phyloP scores from a whole-genome alignment of 495 filamentous ascomycete species.

The Aspergillus cristatus region DNA sequence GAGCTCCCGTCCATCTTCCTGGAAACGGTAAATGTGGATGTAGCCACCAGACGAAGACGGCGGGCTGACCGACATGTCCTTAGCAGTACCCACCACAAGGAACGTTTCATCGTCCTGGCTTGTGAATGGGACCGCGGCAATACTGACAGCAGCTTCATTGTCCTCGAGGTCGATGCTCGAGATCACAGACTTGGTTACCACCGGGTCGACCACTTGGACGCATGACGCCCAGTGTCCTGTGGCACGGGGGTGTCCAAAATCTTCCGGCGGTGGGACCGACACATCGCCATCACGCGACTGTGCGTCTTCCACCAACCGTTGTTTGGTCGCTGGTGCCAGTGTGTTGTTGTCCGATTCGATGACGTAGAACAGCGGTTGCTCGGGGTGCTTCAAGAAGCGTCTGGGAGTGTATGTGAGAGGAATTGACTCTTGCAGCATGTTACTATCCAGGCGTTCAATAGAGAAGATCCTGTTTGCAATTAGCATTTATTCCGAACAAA shows the following conservation, averaged over 20 bases:
- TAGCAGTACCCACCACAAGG: slow-evolving; percentile 85
- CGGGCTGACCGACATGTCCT: slow-evolving; percentile 73
- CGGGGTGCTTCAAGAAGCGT: slow-evolving; percentile 77
- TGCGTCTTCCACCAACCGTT: slow-evolving; percentile 57
- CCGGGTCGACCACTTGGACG: slow-evolving; percentile 80
- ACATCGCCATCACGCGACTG: slow-evolving; percentile 60
- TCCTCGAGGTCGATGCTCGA: slow-evolving; percentile 71
- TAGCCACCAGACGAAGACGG: slow-evolving; percentile 67
- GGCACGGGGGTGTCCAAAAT: slow-evolving; percentile 83
- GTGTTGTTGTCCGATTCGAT: slow-evolving; percentile 91
- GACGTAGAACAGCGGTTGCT: slow-evolving; percentile 82
- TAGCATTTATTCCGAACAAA: too few species aligned
- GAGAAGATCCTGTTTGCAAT: slow-evolving; percentile 69
- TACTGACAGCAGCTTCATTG: slow-evolving; percentile 86
- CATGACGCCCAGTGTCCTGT: slow-evolving; percentile 90
- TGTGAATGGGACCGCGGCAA: slow-evolving; percentile 73
- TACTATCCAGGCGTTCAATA: slow-evolving; percentile 76
- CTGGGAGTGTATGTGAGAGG: slow-evolving; percentile 86
- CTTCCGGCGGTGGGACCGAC: slow-evolving; percentile 59
- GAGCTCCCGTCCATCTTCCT: slow-evolving; percentile 72
- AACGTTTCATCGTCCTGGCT: slow-evolving; percentile 85
- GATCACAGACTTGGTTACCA: slow-evolving; percentile 61
- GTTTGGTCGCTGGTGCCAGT: slow-evolving; percentile 62
- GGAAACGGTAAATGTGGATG: slow-evolving; percentile 89
- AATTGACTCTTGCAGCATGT: slow-evolving; percentile 79